Percentiles rank a stretch among this genome's conserved stretches.
Evolutionary conservation across 306 rosid species (phyloP).

Genomic region (Purshia tridentata): DNA sequence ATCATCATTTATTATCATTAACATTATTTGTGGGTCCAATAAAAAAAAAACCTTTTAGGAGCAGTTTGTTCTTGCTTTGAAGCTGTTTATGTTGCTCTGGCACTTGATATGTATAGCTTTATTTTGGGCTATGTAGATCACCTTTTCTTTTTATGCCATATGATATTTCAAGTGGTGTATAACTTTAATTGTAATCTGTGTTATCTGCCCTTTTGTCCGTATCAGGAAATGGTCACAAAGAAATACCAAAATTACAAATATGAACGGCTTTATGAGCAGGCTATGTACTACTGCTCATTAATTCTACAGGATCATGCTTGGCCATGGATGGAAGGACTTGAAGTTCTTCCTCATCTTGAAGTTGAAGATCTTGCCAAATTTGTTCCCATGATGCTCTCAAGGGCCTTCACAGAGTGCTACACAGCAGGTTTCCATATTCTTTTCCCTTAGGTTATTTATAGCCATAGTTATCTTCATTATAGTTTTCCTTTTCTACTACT

Average conservation of each 20-base stretch:
- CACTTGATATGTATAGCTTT: neutral
- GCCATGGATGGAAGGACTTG: too few species aligned
- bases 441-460: too few species aligned
- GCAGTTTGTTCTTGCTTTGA: neutral
- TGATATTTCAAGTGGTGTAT: neutral
- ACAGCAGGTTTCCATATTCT: too few species aligned
- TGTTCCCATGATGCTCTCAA: too few species aligned
- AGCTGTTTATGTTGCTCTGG: neutral
- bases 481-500: too few species aligned
- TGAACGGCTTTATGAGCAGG: conserved; percentile 89
- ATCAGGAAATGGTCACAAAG: conserved; percentile 81
- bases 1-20: too few species aligned
- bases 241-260: conserved; percentile 79
- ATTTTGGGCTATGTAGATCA: neutral
- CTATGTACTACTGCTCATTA: conserved; percentile 74
- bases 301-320: conserved; percentile 66
- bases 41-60: too few species aligned
- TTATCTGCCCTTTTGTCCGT: conserved; percentile 4
- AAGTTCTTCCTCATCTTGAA: too few species aligned
- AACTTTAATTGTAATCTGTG: neutral
- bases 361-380: too few species aligned
- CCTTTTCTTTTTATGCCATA: neutral
- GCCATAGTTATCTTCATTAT: too few species aligned
- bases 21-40: too few species aligned
- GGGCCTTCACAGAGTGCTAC: too few species aligned